Conservation (phyloP, 2,329 filamentous ascomycete species). For the Lachnellula arida region DNA sequence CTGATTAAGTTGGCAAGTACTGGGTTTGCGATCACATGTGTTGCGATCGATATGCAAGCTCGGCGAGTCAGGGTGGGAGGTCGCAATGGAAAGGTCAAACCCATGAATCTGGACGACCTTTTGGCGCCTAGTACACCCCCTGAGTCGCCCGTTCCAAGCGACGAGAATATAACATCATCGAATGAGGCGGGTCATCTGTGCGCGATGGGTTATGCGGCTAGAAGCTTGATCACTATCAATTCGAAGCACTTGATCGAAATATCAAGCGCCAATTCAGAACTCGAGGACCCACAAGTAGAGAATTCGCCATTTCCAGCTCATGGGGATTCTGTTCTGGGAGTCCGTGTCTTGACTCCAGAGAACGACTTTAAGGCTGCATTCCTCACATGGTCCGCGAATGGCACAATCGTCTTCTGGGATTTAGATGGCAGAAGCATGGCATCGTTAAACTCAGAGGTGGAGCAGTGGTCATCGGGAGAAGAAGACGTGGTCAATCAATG, state of each 20-base stretch:
- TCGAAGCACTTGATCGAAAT: slow-evolving; percentile 70
- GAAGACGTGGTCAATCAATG: slow-evolving; percentile 54
- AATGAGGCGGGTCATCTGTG: slow-evolving; percentile 43
- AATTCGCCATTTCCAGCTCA: slow-evolving; percentile 56
- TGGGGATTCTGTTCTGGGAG: slow-evolving; percentile 65
- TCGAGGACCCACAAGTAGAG: slow-evolving; percentile 34
- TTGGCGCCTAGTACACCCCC: slow-evolving; percentile 28
- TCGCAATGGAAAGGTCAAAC: slow-evolving; percentile 39
- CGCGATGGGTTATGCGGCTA: slow-evolving; percentile 63
- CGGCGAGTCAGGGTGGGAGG: slow-evolving; percentile 35
- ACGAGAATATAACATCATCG: slow-evolving; percentile 9
- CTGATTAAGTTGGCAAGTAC: slow-evolving; percentile 62
- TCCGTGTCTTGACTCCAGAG: slow-evolving; percentile 57
- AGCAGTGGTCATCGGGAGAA: slow-evolving; percentile 51
- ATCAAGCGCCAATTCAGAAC: slow-evolving; percentile 24
- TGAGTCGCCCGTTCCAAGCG: slow-evolving; percentile 25
- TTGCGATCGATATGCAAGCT: slow-evolving; percentile 33
- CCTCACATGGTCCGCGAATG: slow-evolving; percentile 82
- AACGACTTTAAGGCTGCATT: slow-evolving; percentile 66
- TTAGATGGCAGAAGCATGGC: slow-evolving; percentile 63
- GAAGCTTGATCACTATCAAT: slow-evolving; percentile 71
- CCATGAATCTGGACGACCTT: slow-evolving; percentile 45
- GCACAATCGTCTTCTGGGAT: slow-evolving; percentile 79
- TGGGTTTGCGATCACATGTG: slow-evolving; percentile 51
- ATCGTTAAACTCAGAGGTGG: slow-evolving; percentile 63